Evolutionary conservation across 768 basidiomycete genomes (phyloP).

Genomic region (Leucosporidium scottii): DNA sequence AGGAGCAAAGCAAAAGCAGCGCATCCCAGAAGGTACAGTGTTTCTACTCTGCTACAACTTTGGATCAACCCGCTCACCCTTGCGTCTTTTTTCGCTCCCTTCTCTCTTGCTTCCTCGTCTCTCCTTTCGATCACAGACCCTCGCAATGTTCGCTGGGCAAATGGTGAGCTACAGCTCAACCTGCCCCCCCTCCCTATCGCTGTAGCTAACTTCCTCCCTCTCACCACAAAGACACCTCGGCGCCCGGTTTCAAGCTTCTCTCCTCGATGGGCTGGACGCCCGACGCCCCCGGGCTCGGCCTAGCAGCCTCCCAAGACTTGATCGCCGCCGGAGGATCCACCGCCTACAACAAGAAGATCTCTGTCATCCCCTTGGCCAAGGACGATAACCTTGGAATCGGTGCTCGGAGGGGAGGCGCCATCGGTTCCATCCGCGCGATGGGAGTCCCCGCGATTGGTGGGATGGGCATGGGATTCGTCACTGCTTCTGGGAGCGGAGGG

Average conservation of each 20-base stretch:
- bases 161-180: background rate
- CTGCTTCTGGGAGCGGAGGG: constrained; percentile 18
- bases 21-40: constrained; percentile 25
- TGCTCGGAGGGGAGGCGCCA: constrained; percentile 26
- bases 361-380: constrained; percentile 35
- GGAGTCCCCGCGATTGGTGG: constrained; percentile 8
- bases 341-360: constrained; percentile 26
- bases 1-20: constrained; percentile 29
- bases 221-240: constrained; percentile 22
- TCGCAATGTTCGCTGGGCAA: constrained; percentile 29
- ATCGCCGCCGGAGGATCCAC: constrained; percentile 26
- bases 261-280: constrained; percentile 37
- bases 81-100: too few relatives aligned
- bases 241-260: constrained; percentile 34
- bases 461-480: constrained; percentile 24
- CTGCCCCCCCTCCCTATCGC: background rate
- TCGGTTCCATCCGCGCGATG: constrained; percentile 22
- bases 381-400: constrained; percentile 35
- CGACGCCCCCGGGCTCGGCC: constrained; percentile 14
- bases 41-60: background rate
- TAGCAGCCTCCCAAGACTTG: constrained; percentile 19
- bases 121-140: constrained; percentile 15
- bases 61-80: background rate
- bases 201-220: background rate
- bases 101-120: background rate